Percentiles rank a stretch among this genome's conserved stretches.
Evolutionary conservation across 352 stramenopile genomes (phyloP).

Genomic region (Phytophthora crassamura): DNA sequence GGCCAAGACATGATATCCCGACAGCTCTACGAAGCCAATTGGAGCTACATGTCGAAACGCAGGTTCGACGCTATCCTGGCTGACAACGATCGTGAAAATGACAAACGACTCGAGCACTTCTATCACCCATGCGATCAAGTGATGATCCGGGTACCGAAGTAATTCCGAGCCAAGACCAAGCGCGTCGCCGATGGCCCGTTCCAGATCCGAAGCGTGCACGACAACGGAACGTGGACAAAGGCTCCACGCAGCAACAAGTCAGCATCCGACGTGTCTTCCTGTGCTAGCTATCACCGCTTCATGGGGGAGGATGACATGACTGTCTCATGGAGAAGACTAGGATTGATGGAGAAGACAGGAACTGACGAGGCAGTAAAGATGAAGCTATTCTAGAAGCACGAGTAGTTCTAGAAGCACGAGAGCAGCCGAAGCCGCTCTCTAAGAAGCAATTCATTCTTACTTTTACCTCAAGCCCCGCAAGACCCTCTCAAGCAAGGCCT

Average conservation of each 20-base stretch:
- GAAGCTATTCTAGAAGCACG: too few species aligned
- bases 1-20: not conserved
- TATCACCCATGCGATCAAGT: not conserved
- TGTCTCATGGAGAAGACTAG: too few species aligned
- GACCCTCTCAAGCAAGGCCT: too few species aligned
- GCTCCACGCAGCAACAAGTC: not conserved
- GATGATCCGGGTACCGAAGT: not conserved
- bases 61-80: slow-evolving; percentile 1
- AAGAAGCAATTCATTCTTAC: too few species aligned
- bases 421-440: too few species aligned
- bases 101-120: not conserved
- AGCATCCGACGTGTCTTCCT: not conserved
- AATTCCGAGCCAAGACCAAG: not conserved
- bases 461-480: too few species aligned
- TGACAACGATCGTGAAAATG: slow-evolving; percentile 6
- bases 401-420: too few species aligned
- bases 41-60: slow-evolving; percentile 4
- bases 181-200: not conserved
- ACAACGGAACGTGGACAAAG: not conserved
- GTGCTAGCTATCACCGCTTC: not conserved
- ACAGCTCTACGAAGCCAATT: not conserved
- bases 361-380: too few species aligned
- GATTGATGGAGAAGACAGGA: too few species aligned
- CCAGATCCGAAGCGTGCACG: not conserved
- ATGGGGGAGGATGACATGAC: not conserved